Evolutionary conservation across 306 rosid genomes (phyloP).

Genomic region (Acacia melanoxylon): DNA sequence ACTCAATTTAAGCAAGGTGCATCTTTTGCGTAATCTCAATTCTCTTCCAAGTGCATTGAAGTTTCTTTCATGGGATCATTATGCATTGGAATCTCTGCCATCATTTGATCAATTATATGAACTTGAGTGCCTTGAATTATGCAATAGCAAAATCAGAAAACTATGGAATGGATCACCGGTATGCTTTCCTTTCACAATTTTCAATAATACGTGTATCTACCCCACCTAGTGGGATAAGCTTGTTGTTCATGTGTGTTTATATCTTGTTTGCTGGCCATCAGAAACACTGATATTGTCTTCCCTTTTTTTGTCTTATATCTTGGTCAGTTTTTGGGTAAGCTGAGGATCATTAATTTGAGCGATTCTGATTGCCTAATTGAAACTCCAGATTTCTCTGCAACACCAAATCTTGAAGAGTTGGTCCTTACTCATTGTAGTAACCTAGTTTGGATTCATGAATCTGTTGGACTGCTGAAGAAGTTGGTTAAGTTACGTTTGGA

Average conservation of each 20-base stretch:
- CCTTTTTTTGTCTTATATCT: background rate
- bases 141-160: slow-evolving; percentile 1
- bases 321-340: background rate
- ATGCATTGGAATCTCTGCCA: background rate
- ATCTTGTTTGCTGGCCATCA: background rate
- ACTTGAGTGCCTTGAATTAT: background rate
- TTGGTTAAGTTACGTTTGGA: background rate
- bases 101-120: background rate
- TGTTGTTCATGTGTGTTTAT: background rate
- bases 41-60: slow-evolving; percentile 5
- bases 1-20: background rate
- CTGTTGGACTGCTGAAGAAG: background rate
- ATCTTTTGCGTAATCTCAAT: background rate
- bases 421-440: background rate
- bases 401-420: background rate
- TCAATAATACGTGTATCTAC: background rate
- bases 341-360: background rate
- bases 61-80: background rate
- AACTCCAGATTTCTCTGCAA: background rate
- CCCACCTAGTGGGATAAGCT: too few species aligned
- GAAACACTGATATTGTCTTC: background rate
- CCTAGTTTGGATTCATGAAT: background rate
- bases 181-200: background rate
- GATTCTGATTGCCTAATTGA: background rate
- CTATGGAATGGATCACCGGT: slow-evolving; percentile 12